phyloP scores from a whole-genome alignment of 1,139 yeast genomes.

The Candida labiduridarum region DNA sequence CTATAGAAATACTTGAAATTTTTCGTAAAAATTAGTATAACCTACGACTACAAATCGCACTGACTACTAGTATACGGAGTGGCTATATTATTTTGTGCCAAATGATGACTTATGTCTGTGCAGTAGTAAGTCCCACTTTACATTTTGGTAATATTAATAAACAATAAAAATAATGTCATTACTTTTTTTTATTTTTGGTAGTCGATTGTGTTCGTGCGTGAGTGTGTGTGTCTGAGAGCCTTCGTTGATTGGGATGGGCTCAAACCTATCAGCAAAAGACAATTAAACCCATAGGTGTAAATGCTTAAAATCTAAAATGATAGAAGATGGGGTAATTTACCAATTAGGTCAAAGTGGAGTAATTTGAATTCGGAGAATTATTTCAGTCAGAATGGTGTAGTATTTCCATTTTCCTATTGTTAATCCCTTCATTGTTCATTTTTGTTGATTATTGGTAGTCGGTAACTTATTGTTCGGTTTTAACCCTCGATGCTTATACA shows the following conservation, averaged over 20 bases:
- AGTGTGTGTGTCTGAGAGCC: no score
- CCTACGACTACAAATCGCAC: no score
- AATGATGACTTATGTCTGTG: background rate
- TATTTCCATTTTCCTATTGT: background rate
- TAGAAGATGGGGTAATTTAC: conserved; percentile 1
- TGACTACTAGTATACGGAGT: no score
- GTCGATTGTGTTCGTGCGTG: no score
- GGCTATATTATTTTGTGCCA: background rate
- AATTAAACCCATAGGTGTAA: no score
- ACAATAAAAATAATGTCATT: background rate
- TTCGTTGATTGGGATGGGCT: no score
- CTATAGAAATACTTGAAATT: no score
- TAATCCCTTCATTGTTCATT: background rate
- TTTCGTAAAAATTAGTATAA: no score
- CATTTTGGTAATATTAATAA: background rate
- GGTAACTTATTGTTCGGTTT: background rate
- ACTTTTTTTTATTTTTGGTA: background rate
- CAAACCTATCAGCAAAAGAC: no score
- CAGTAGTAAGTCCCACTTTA: background rate
- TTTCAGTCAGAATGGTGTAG: background rate
- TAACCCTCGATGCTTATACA: no score
- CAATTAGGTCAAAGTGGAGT: conserved; percentile 2
- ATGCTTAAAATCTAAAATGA: background rate
- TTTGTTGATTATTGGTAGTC: background rate
- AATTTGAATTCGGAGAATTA: background rate